These are phyloP conservation scores for Leishmania gerbilli DNA, from an alignment of 208 protist genomes.

Conservation along the genomic window DNA sequence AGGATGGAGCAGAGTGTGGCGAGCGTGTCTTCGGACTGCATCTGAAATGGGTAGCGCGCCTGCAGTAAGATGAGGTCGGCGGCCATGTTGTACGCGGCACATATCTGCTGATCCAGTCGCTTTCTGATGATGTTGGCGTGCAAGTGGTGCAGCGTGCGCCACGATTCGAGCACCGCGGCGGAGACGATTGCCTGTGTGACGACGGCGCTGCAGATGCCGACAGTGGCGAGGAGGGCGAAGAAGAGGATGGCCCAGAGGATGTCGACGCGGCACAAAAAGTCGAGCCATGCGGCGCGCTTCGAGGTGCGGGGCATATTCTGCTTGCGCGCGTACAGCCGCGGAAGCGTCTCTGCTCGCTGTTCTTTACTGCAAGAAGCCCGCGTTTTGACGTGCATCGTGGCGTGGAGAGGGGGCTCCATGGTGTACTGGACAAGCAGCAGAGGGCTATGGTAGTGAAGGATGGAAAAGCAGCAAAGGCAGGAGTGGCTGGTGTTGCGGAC, in stretches of 20 bases:
- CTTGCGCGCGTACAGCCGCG: background rate
- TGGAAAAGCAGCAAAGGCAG: background rate
- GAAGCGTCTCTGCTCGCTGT: background rate
- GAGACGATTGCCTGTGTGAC: conserved; percentile 9
- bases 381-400: background rate
- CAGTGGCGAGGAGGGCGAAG: conserved; percentile 3
- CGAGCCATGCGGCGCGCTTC: background rate
- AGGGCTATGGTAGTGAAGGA: background rate
- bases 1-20: conserved; percentile 8
- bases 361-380: background rate
- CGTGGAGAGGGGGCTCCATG: background rate
- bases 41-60: background rate
- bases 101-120: background rate
- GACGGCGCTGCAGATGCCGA: background rate
- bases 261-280: conserved; percentile 17
- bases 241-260: conserved; percentile 14
- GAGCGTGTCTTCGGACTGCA: conserved; percentile 7
- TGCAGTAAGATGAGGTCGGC: background rate
- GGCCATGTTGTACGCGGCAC: conserved; percentile 6
- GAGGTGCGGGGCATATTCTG: background rate
- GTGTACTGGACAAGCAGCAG: background rate
- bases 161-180: background rate
- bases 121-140: background rate
- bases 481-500: background rate
- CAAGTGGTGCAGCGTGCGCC: background rate